Evolutionary conservation across 2,329 filamentous ascomycete species (phyloP).

Genomic region (Aspergillus sp.): DNA sequence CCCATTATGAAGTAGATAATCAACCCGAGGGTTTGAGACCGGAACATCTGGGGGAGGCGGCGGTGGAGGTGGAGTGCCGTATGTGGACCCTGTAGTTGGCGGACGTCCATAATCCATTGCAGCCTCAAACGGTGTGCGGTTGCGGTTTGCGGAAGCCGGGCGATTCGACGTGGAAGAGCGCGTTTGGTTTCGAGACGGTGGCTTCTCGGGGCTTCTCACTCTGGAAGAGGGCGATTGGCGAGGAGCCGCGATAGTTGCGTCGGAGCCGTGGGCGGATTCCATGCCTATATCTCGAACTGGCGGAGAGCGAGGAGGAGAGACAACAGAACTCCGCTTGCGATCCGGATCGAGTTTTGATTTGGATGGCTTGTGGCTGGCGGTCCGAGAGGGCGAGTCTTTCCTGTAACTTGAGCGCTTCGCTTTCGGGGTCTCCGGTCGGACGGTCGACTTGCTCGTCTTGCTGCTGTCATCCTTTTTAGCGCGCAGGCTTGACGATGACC

Average conservation of each 20-base stretch:
- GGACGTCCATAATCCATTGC: conserved; percentile 35
- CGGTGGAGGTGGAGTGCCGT: conserved; percentile 63
- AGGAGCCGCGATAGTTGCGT: conserved; percentile 48
- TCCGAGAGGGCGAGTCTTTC: conserved; percentile 35
- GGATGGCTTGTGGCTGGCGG: conserved; percentile 36
- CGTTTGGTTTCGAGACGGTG: conserved; percentile 36
- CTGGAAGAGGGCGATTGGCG: conserved; percentile 35
- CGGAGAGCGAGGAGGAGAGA: conserved; percentile 38
- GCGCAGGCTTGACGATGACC: conserved; percentile 44
- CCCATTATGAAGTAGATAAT: conserved; percentile 88
- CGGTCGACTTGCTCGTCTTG: conserved; percentile 34
- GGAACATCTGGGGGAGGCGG: conserved; percentile 69
- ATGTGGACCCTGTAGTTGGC: conserved; percentile 29
- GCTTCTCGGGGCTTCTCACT: conserved; percentile 31
- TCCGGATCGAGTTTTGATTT: conserved; percentile 35
- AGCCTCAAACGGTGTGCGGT: conserved; percentile 37
- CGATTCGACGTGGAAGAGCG: conserved; percentile 33
- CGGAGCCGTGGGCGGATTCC: conserved; percentile 43
- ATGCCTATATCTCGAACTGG: conserved; percentile 33
- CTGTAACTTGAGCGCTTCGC: conserved; percentile 34
- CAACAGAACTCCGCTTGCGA: conserved; percentile 32
- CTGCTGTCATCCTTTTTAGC: conserved; percentile 40
- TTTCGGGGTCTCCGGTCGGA: conserved; percentile 41
- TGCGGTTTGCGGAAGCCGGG: conserved; percentile 18
- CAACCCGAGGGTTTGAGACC: conserved; percentile 75